A percentile compares a stretch with the other conserved stretches of the same genome.
These are phyloP conservation scores for Exophiala bonariae DNA, from an alignment of 2,329 filamentous ascomycete genomes.

Conservation along the genomic window DNA sequence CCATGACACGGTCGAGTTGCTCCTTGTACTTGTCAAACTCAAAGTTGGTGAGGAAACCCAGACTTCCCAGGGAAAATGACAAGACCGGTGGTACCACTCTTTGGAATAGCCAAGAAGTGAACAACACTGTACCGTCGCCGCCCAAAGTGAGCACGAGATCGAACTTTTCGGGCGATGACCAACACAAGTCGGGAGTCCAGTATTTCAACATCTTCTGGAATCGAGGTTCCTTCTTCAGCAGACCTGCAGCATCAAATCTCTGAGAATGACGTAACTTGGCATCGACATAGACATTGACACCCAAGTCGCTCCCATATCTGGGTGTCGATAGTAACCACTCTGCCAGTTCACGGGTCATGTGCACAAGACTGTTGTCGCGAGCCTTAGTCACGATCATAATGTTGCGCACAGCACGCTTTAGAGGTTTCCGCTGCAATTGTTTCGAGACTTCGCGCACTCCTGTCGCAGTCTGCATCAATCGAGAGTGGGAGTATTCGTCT, in stretches of 20 bases:
- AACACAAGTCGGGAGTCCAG: constrained; percentile 96
- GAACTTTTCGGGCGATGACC: constrained; percentile 90
- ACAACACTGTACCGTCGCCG: constrained; percentile 95
- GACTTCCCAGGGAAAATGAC: constrained; percentile 84
- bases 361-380: constrained; percentile 88
- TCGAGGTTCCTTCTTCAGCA: constrained; percentile 71
- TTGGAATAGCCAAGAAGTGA: constrained; percentile 96
- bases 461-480: constrained; percentile 91
- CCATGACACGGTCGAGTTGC: constrained; percentile 87
- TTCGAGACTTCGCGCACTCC: constrained; percentile 94
- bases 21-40: constrained; percentile 88
- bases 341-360: constrained; percentile 81
- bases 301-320: constrained; percentile 83
- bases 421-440: constrained; percentile 86
- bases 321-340: constrained; percentile 87
- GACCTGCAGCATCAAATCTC: constrained; percentile 75
- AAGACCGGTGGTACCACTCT: constrained; percentile 89
- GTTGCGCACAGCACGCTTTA: constrained; percentile 87
- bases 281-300: constrained; percentile 97
- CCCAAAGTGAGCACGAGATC: constrained; percentile 91
- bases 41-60: constrained; percentile 96
- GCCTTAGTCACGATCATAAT: constrained; percentile 99
- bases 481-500: constrained; percentile 88
- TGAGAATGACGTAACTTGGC: constrained; percentile 86
- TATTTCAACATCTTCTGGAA: constrained; percentile 86